These are phyloP conservation scores for Globisporangium solare DNA, from an alignment of 352 stramenopile species.

Conservation along the genomic window DNA sequence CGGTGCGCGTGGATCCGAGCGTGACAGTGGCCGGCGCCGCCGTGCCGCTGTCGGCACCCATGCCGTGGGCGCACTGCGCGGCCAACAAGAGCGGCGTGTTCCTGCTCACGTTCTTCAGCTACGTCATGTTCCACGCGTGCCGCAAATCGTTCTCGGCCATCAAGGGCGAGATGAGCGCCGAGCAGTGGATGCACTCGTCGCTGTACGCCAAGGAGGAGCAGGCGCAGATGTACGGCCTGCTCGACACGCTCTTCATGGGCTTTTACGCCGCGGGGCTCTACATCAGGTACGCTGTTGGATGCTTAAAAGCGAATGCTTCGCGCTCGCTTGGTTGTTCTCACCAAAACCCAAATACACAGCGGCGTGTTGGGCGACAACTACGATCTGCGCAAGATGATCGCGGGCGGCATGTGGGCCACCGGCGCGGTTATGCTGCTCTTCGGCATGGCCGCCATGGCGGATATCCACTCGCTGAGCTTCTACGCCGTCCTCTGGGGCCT, in stretches of 20 bases:
- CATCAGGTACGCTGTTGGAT: slow-evolving; percentile 31
- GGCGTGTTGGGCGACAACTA: slow-evolving; percentile 67
- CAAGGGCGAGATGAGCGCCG: slow-evolving; percentile 75
- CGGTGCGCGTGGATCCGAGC: background rate
- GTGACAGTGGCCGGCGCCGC: background rate
- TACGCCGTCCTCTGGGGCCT: slow-evolving; percentile 68
- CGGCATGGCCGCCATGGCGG: slow-evolving; percentile 46
- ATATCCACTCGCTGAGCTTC: slow-evolving; percentile 65
- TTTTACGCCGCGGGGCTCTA: slow-evolving; percentile 75
- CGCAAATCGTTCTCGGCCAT: slow-evolving; percentile 82
- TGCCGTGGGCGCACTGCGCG: slow-evolving; percentile 8
- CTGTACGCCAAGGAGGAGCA: slow-evolving; percentile 58
- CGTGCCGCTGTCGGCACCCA: background rate
- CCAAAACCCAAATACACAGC: slow-evolving; percentile 15
- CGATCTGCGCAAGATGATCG: slow-evolving; percentile 65
- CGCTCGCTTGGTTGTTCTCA: background rate
- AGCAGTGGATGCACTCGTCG: slow-evolving; percentile 71
- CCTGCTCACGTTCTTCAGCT: slow-evolving; percentile 75
- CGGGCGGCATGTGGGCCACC: slow-evolving; percentile 66
- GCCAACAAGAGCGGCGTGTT: slow-evolving; percentile 63
- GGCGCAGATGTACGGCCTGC: slow-evolving; percentile 72
- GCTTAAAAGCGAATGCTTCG: too few relatives aligned
- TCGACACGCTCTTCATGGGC: slow-evolving; percentile 80
- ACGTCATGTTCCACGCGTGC: slow-evolving; percentile 72
- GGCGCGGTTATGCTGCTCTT: slow-evolving; percentile 53